A percentile compares a stretch with the other conserved stretches of the same genome.
These are phyloP conservation scores for Daldinia concentrica DNA, from an alignment of 495 filamentous ascomycete species.

Conservation along the genomic window DNA sequence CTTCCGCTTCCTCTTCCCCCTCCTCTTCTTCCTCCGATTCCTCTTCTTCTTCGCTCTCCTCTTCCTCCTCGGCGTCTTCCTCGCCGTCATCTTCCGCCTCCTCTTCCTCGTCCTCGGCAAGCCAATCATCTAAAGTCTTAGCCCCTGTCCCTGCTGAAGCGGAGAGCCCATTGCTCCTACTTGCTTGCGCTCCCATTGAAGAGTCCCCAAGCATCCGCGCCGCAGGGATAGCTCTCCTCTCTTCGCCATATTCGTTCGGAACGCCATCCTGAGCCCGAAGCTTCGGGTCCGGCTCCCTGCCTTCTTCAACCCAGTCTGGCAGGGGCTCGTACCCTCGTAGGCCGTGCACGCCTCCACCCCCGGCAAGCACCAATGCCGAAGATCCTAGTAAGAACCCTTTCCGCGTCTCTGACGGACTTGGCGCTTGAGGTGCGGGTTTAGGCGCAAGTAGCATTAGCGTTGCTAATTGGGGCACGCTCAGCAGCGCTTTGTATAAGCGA, in stretches of 20 bases:
- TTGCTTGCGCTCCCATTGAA: slow-evolving; percentile 36
- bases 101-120: slow-evolving; percentile 71
- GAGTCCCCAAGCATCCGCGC: slow-evolving; percentile 71
- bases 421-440: slow-evolving; percentile 88
- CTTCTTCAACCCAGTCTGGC: slow-evolving; percentile 84
- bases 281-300: slow-evolving; percentile 78
- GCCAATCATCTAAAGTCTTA: slow-evolving; percentile 91
- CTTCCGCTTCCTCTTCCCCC: slow-evolving; percentile 66
- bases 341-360: slow-evolving; percentile 73
- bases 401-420: slow-evolving; percentile 82
- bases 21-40: slow-evolving; percentile 64
- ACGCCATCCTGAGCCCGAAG: slow-evolving; percentile 65
- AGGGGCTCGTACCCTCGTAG: slow-evolving; percentile 78
- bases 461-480: slow-evolving; percentile 84
- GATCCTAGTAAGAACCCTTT: slow-evolving; percentile 82
- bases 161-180: slow-evolving; percentile 62
- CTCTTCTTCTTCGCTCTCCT: slow-evolving; percentile 47
- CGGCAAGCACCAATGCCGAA: slow-evolving; percentile 82
- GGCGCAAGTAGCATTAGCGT: slow-evolving; percentile 90
- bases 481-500: slow-evolving; percentile 83
- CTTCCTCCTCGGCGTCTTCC: slow-evolving; percentile 39
- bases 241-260: slow-evolving; percentile 50
- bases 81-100: slow-evolving; percentile 39
- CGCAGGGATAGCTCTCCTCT: slow-evolving; percentile 63
- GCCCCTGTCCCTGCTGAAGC: slow-evolving; percentile 55